Base-by-base conservation (phyloP, 352 stramenopile genomes). In the Halophytophthora batemanensis region DNA sequence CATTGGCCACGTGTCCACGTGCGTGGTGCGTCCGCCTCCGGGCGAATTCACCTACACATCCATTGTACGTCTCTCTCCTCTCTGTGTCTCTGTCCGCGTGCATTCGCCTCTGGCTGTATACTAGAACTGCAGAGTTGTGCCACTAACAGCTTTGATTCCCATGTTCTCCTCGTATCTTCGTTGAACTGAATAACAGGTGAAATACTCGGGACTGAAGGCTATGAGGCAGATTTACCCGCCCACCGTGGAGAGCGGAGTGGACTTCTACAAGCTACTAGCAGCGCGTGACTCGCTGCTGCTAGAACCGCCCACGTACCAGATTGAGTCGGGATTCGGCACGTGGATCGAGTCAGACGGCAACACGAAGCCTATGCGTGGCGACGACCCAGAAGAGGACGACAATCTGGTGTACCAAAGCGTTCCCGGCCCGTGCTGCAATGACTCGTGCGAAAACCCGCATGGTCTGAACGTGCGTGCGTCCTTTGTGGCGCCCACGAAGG, bases 271-370 rank as follows among this genome's bases (percentile, higher is more conserved):
- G 52, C 60, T 92, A 13, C 51, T 92, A 23, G 74, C 82, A 19
- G 74, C 82, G 22, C 70, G 82, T 10, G 82, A 92, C 44, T 90
- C 82, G 50, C 66, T 92, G 59, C 60, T 92, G 22, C 40, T 88
- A 12, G 79, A 89, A 59, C 82, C 82, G 3, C 82, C 82, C 0
- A 92, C 77, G 6, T 92, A 92, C 53, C 79, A 92, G 52, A 89
- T 92, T 59, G 82, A 92, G 72, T 77, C 77, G 42, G 82, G 82
- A 15, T 91, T 91, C 31, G 81, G 81, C 33, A 91, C 81, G 14
- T 91, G 81, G 81, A 90, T 91, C 31, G 81, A 91, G 41, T 87
- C 81, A 0, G 74, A 91, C 33, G 81, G 81, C 39, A 85, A 91
- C 45, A 91, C 81, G 1, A 80, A 84, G 19, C 81, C 81, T 3